A percentile compares a stretch with the other conserved stretches of the same genome.
Conservation (phyloP, 257 asterid genomes). For the Echites panduratus region DNA sequence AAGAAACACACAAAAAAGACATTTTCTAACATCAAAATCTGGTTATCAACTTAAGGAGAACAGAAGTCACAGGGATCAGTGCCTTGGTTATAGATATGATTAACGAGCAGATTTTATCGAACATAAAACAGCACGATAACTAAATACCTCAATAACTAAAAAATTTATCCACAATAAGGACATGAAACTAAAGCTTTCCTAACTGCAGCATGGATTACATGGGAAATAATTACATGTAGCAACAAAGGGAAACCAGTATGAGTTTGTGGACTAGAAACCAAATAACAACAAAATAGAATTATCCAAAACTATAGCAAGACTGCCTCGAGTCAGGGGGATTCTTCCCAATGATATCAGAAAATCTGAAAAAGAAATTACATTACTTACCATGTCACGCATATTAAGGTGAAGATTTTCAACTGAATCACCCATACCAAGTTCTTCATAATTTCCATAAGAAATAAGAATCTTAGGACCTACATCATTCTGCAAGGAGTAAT, state of each 20-base stretch:
- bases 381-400: conserved; percentile 88
- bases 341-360: neutral
- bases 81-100: neutral
- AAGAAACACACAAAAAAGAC: neutral
- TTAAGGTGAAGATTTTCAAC: conserved; percentile 72
- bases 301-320: neutral
- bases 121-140: neutral
- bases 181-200: neutral
- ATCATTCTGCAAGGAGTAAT: conserved; percentile 94
- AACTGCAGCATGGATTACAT: neutral
- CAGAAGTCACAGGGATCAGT: neutral
- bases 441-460: conserved; percentile 70
- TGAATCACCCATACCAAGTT: conserved; percentile 57
- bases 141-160: neutral
- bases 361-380: conserved; percentile 1
- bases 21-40: neutral
- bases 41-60: neutral
- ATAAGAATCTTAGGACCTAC: conserved; percentile 89
- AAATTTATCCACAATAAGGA: neutral
- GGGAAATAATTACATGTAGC: neutral
- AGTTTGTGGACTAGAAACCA: neutral
- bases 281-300: neutral
- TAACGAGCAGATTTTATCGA: too few species aligned
- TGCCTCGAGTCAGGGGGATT: neutral
- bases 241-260: neutral